Percentiles rank a stretch among this genome's conserved stretches.
Evolutionary conservation across 2,329 filamentous ascomycete genomes (phyloP).

Genomic region (Sclerotinia subarctica): DNA sequence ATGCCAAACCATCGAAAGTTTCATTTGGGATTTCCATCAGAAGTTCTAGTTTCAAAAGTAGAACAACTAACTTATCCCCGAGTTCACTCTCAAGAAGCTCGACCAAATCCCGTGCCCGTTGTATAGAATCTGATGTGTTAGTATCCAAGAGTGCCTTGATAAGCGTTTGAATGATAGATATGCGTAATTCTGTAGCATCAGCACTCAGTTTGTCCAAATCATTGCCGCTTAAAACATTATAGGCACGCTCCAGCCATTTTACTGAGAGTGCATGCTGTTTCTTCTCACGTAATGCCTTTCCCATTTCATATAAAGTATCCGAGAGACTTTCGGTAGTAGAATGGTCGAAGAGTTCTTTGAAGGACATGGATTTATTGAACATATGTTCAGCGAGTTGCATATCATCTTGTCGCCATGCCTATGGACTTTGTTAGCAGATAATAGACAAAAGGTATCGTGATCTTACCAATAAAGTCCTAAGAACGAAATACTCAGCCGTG

Average conservation of each 20-base stretch:
- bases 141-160: slow-evolving; percentile 54
- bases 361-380: slow-evolving; percentile 57
- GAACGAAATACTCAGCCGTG: slow-evolving; percentile 37
- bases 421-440: neutral
- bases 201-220: slow-evolving; percentile 54
- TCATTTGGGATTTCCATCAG: slow-evolving; percentile 50
- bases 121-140: slow-evolving; percentile 44
- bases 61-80: slow-evolving; percentile 61
- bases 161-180: slow-evolving; percentile 63
- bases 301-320: slow-evolving; percentile 70
- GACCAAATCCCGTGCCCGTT: slow-evolving; percentile 57
- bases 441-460: neutral
- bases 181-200: slow-evolving; percentile 60
- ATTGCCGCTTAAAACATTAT: slow-evolving; percentile 54
- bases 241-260: slow-evolving; percentile 72
- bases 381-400: slow-evolving; percentile 77
- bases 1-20: slow-evolving; percentile 48
- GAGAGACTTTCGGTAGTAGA: slow-evolving; percentile 58
- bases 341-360: slow-evolving; percentile 44
- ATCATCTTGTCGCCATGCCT: slow-evolving; percentile 73
- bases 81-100: slow-evolving; percentile 59
- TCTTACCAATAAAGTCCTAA: slow-evolving; percentile 53
- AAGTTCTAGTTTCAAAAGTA: slow-evolving; percentile 66
- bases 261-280: slow-evolving; percentile 54
- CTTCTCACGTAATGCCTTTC: slow-evolving; percentile 54